Evolutionary conservation across 2,329 filamentous ascomycete genomes (phyloP), one percentile per base, ranked within the genome.

Genomic region (Colletotrichum sp.): DNA sequence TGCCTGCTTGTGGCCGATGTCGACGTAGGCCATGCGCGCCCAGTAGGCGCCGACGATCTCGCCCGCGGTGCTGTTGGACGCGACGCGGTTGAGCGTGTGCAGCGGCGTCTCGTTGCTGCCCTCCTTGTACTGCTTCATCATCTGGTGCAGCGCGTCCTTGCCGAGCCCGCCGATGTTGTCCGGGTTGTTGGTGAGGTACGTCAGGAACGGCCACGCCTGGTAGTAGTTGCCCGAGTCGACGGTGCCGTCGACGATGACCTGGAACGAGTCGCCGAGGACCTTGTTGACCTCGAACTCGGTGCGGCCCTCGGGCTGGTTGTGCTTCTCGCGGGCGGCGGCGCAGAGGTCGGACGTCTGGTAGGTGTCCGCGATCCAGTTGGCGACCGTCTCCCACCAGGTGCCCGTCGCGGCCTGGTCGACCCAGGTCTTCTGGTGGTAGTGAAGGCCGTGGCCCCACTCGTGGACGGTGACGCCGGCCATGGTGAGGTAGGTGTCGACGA

Each of bases 21-120:
- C 88, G 13, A 87, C 87, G 76, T 86, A 88, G 6, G 88, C 88
- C 88, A 90, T 90, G 74, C 85, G 85, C 3, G 88, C 88, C 88
- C 88, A 89, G 81, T 90, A 90, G 18, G 83, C 81, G 5, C 84
- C 88, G 9, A 90, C 85, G 10, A 90, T 82, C 15, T 85, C 83
- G 25, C 86, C 85, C 18, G 84, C 81, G 22, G 79, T 80, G 27
- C 81, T 74, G 36, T 78, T 80, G 9, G 77, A 72, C 3, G 84
- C 82, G 1, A 89, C 80, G 25, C 87, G 84, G 22, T 85, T 81
- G 3, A 89, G 82, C 3, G 85, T 83, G 70, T 89, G 87, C 25
- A 90, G 83, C 2, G 88, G 88, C 1, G 88, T 89, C 79, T 89
- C 88, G 77, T 89, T 87, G 80, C 87, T 88, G 62, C 84, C 80